Base-by-base conservation (phyloP, 2,329 filamentous ascomycete species). In the Curvularia eragrostidis region DNA sequence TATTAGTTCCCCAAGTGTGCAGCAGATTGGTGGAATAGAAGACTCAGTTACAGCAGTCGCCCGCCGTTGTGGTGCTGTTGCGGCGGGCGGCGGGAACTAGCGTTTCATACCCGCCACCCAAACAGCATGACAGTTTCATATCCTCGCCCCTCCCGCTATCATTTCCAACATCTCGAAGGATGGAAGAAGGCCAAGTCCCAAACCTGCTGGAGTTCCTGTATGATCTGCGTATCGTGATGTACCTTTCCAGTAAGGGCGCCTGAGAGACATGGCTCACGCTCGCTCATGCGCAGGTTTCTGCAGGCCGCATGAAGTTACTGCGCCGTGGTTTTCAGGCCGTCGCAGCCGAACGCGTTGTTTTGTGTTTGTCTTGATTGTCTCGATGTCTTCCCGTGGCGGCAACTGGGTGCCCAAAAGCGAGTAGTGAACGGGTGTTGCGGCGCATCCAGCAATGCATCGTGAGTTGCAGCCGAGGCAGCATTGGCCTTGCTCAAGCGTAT, bases 171-270 rank as follows among this genome's bases (percentile, higher is more conserved):
- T 46, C 44, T 48, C 44, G 44, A 28, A 58, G 46, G 34, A 39
- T 48, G 38, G 30, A 18, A 54, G 28, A 32, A 53, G 44, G 28
- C 18, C 26, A 26, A 42, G 38, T 26, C 34, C 24, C 1, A 54
- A 54, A 39, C n/a, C 23, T 47, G 48, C 48, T 43, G 41, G 23
- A 15, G 15, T 44, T 36, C 23, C 36, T 54, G 63, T 65, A 58
- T 63, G 61, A 63, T 62, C 58, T 59, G 51, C 63, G 58, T 59
- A 62, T 63, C 61, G 53, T 54, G 48, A 56, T 48, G 23, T 53
- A 23, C 42, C 38, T 44, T 30, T 43, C 26, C 18, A 23, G 48
- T 44, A 44, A 19, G 42, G 21, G 36, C 42, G 46, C 59, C 48
- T 42, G 32, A 44, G 39, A 23, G 18, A 30, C 39, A 34, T 48